These are phyloP conservation scores for Coniosporium apollinis DNA, from an alignment of 495 filamentous ascomycete genomes.

Conservation along the genomic window DNA sequence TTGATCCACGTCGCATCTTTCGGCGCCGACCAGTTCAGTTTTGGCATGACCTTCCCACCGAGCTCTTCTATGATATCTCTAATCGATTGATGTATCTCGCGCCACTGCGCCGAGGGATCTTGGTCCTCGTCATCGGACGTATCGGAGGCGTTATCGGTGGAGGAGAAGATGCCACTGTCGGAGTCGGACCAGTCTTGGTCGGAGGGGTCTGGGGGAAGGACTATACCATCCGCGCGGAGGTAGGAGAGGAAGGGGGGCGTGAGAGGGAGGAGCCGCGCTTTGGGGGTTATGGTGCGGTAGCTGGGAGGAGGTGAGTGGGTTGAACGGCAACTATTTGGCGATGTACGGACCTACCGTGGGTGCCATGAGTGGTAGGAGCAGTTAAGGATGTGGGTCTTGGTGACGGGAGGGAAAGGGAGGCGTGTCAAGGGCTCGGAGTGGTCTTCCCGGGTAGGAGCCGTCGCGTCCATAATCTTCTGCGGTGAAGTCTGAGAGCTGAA, in stretches of 20 bases:
- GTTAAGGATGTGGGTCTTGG: constrained; percentile 70
- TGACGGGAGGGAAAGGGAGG: constrained; percentile 68
- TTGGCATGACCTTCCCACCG: constrained; percentile 70
- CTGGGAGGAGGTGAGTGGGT: constrained; percentile 20
- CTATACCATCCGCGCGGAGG: constrained; percentile 81
- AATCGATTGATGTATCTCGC: constrained; percentile 58
- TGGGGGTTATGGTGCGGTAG: constrained; percentile 69
- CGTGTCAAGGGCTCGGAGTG: constrained; percentile 10
- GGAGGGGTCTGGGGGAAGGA: constrained; percentile 48
- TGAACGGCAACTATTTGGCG: no score
- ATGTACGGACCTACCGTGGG: constrained; percentile 49
- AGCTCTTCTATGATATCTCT: constrained; percentile 59
- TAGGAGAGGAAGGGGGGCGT: constrained; percentile 61
- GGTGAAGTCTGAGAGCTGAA: no score
- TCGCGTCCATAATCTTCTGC: no score
- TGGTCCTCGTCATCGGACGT: constrained; percentile 28
- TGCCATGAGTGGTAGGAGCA: constrained; percentile 93
- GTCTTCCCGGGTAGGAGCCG: constrained; percentile 2
- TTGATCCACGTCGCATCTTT: constrained; percentile 96
- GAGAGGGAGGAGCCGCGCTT: constrained; percentile 68
- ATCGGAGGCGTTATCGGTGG: constrained; percentile 25
- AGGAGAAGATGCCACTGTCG: constrained; percentile 27
- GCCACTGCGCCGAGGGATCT: constrained; percentile 44
- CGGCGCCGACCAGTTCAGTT: constrained; percentile 92
- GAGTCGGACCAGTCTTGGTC: constrained; percentile 25